Evolutionary conservation across 2,329 filamentous ascomycete genomes (phyloP), one percentile per base, ranked within the genome.

Genomic region (Ceratocystis lukuohia): DNA sequence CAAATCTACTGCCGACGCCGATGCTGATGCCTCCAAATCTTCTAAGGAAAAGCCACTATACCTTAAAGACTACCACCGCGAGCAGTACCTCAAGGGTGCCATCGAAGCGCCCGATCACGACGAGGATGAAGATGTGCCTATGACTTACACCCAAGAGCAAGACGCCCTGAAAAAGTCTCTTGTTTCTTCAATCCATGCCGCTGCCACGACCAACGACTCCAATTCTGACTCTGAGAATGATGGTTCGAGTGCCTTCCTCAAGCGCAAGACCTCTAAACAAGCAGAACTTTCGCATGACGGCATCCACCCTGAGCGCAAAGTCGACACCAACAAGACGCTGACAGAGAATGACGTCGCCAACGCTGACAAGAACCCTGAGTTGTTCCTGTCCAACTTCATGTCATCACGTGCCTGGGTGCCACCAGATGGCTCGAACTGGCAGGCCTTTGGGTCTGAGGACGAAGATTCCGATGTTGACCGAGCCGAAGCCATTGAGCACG

Each of bases 321-420:
- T 74, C 12, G 73, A 79, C 56, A 75, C 79, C 67, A 75, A 81
- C 67, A 77, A 76, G 8, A 74, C 81, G 62, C 76, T 81, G 62
- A 80, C 75, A 28, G 80, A 89, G 66, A 72, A 83, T 12, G 88
- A 94, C 71, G 79, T 96, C 56, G 80, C 84, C 61, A 82, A 84
- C 67, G 91, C 94, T 46, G 89, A 96, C 72, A 88, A 90, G 74
- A 87, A 99, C 73, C 94, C 93, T 0, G 93, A 97, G 73, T 88
- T 84, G 0, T 99, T 91, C 74, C 79, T 99, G n/a, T 93, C 90
- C 65, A 96, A 96, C 75, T 99, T 96, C 77, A 84, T 99, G 83
- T 84, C 88, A n/a, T 83, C 92, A 6, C 86, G 92, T 68, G 93
- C 92, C 17, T 99, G 94, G 94, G 83, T 93, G 5, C 84, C 88